Percentiles rank a stretch among this genome's conserved stretches.
Evolutionary conservation across 225 moss, liverwort and hornwort species (phyloP).

Genomic region (Sphagnum tenellum): DNA sequence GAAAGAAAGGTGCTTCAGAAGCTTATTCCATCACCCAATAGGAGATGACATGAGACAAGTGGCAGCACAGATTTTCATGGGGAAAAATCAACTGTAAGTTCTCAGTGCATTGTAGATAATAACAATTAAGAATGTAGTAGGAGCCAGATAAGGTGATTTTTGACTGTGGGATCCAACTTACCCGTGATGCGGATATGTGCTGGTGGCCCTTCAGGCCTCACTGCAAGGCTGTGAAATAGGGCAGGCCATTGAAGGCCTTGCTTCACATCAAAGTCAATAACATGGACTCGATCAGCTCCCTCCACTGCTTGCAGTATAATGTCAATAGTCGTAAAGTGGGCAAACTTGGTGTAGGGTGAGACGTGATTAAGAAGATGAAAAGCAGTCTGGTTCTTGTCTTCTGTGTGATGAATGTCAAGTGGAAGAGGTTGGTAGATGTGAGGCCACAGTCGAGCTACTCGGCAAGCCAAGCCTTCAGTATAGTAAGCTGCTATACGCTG

Average conservation of each 20-base stretch:
- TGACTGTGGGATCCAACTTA: background rate
- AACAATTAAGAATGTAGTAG: too few species aligned
- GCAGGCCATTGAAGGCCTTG: conserved; percentile 99
- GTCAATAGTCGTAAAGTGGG: conserved; percentile 89
- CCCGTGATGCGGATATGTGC: conserved; percentile 84
- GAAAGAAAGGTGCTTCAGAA: too few species aligned
- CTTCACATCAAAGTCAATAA: conserved; percentile 94
- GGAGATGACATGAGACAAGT: too few species aligned
- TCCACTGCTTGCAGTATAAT: conserved; percentile 86
- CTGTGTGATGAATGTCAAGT: conserved; percentile 57
- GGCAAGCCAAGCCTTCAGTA: conserved; percentile 83
- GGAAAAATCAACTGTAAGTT: too few species aligned
- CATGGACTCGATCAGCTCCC: conserved; percentile 67
- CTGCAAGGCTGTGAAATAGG: conserved; percentile 72
- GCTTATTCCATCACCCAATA: too few species aligned
- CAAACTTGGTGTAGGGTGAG: conserved; percentile 84
- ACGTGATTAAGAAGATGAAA: conserved; percentile 91
- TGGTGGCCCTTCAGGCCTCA: conserved; percentile 77
- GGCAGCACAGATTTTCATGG: too few species aligned
- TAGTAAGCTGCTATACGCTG: conserved; percentile 85
- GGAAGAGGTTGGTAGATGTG: conserved; percentile 87
- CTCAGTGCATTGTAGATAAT: too few species aligned
- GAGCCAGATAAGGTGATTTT: too few species aligned
- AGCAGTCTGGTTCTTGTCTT: conserved; percentile 76
- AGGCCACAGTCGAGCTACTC: conserved; percentile 83